Conservation (phyloP, 139 green algal genomes). For the Deuterostichococcus epilithicus region DNA sequence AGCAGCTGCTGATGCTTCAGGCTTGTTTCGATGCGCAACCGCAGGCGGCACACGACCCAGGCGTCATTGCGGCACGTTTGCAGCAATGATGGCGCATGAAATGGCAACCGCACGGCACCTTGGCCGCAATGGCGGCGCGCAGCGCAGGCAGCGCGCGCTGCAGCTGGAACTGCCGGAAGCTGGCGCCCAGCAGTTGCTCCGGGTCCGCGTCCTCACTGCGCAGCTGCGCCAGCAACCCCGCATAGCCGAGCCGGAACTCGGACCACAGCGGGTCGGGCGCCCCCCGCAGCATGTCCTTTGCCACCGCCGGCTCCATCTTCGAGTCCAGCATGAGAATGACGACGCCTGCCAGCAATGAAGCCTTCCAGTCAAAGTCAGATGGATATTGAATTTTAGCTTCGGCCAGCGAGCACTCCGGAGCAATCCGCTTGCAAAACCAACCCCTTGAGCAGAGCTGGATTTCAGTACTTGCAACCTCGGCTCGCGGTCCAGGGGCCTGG, state of each 20-base stretch:
- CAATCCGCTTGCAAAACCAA: no score
- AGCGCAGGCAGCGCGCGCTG: constrained; percentile 58
- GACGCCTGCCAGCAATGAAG: constrained; percentile 41
- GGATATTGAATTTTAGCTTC: no score
- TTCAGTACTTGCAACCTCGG: no score
- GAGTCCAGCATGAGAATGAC: constrained; percentile 86
- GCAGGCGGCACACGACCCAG: not conserved
- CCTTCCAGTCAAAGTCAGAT: no score
- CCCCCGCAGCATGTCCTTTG: constrained; percentile 73
- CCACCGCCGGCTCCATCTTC: constrained; percentile 71
- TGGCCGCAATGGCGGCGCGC: constrained; percentile 25
- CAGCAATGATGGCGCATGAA: not conserved
- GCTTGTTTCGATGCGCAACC: not conserved
- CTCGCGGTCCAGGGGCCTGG: no score
- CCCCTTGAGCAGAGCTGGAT: no score
- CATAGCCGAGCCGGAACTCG: constrained; percentile 75
- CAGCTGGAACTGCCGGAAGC: constrained; percentile 63
- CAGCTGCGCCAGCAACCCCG: constrained; percentile 80
- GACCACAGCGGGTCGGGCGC: constrained; percentile 68
- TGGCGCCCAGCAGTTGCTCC: constrained; percentile 50
- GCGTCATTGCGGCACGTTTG: not conserved
- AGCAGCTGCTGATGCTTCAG: not conserved
- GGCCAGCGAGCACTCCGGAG: not conserved
- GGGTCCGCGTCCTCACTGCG: constrained; percentile 43
- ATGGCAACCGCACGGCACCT: constrained; percentile 28